Evolutionary conservation across 352 stramenopile genomes (phyloP).

Genomic region (Globisporangium rhizosaccharum): DNA sequence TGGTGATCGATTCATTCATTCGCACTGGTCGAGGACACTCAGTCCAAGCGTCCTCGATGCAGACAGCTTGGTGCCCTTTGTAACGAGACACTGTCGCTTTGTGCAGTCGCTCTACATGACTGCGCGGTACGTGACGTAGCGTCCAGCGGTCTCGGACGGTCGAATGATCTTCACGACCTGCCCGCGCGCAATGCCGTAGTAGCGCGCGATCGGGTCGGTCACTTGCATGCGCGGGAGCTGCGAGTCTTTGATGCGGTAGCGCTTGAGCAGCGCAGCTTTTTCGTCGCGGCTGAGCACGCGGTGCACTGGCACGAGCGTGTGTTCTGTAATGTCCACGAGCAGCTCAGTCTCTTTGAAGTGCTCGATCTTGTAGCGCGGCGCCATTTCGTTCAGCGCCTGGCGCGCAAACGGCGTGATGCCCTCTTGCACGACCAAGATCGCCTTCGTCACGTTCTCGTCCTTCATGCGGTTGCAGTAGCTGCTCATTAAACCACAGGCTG

Average conservation of each 20-base stretch:
- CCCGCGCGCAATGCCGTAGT: conserved; percentile 94
- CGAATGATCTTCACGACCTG: conserved; percentile 99
- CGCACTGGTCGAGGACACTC: too few species aligned
- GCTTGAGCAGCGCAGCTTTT: conserved; percentile 97
- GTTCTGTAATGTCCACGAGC: conserved; percentile 99
- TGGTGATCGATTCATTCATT: too few species aligned
- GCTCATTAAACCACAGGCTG: too few species aligned
- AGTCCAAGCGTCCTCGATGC: too few species aligned
- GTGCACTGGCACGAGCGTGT: conserved; percentile 99
- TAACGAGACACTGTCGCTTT: neutral
- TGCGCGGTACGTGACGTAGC: conserved; percentile 99
- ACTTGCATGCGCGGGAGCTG: conserved; percentile 99
- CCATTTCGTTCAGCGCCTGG: conserved; percentile 95
- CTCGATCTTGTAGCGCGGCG: conserved; percentile 89
- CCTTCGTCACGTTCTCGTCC: conserved; percentile 95
- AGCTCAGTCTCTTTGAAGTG: conserved; percentile 99
- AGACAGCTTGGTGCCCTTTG: neutral
- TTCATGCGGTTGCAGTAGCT: conserved; percentile 96
- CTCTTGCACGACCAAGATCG: conserved; percentile 96
- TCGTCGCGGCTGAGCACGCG: conserved; percentile 95
- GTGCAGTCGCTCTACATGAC: conserved; percentile 88
- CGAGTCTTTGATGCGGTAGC: conserved; percentile 98
- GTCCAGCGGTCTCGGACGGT: conserved; percentile 97
- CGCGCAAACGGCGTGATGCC: conserved; percentile 98
- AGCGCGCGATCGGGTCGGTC: conserved; percentile 98